Base-by-base conservation (phyloP, 202 grass and related monocot genomes). In the Schoenoplectus triqueter region DNA sequence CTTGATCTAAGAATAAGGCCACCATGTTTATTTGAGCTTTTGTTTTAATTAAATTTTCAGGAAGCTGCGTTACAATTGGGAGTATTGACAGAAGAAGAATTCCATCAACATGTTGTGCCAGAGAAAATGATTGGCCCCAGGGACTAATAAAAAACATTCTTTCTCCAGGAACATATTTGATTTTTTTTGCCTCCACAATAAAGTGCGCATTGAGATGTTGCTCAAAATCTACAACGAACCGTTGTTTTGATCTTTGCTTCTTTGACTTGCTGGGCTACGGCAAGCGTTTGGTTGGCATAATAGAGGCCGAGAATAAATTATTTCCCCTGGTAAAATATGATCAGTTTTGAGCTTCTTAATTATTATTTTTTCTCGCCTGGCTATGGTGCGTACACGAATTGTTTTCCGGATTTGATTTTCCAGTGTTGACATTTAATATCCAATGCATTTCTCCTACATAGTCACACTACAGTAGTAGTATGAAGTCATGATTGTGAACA, bases 91-190 rank as follows among this genome's bases (percentile, higher is more conserved):
- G 90, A 91, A 83, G n/a, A 92, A 85, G 96, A 98, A 88, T 98
- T 98, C 55, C 86, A 98, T 85, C 81, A 95, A 70, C 87, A 93
- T 65, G 95, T 98, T 7, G 91, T 98, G 40, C 93, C 96, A 17
- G 96, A 95, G 88, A 98, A 98, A 89, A 98, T 98, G 96, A 93
- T 95, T 52, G 88, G 90, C 10, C 96, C 93, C 80, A 86, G 69
- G 60, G 91, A 98, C 85, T 73, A 73, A 57, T 9, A 18, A 41
- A 57, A 60, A 78, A 60, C 46, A 50, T 39, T 78, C 1, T 60
- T 59, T 57, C 11, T n/a, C 8, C 2, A 8, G 48, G 20, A 42
- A 71, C 7, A 1, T 57, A 9, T 48, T 7, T 15, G 51, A 17
- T 41, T n/a, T 78, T 44, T 78, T 61, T 45, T 4, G 39, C 20